Evolutionary conservation across 2,329 filamentous ascomycete species (phyloP), one percentile per base, ranked within the genome.

Genomic region (Alternaria sp.): DNA sequence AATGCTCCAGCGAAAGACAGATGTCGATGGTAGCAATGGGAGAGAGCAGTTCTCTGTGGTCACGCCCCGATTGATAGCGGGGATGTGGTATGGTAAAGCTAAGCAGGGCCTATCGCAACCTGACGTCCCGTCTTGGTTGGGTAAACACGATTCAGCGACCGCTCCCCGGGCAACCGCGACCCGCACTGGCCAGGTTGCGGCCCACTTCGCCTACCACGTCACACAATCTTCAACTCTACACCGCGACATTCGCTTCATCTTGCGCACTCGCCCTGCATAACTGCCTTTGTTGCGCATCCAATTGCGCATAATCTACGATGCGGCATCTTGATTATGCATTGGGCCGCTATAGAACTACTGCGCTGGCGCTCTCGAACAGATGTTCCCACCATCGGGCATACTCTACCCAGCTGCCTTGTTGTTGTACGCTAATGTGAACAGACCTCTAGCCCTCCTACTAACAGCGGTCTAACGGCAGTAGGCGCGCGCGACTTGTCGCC

Each of bases 141-240:
- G 44, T 70, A 65, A 67, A 67, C 65, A 70, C 68, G 49, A 60
- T 53, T 64, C 59, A 30, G 64, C 62, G 66, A 52, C 59, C 30
- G 68, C 65, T 70, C 60, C 68, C 68, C 66, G 59, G 59, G 68
- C 68, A 70, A 67, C 68, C 53, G 56, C 54, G 36, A 40, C 61
- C 45, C 40, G 44, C 57, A 60, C 59, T 26, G 21, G 43, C 57
- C 61, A 51, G 46, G 12, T 17, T 17, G 47, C 59, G 55, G 59
- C 49, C 66, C 59, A 62, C 62, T 54, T 45, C 40, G 26, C 46
- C 28, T 60, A 67, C 61, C 68, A 68, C 68, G 66, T 70, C 68
- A 70, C 64, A 62, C 57, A 51, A 43, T 53, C 61, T 43, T 52
- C 44, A 59, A 47, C 56, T 59, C 60, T 46, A 55, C 57, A 47